Evolutionary conservation across 495 filamentous ascomycete genomes (phyloP).

Genomic region (Astrothelium macrocarpum): DNA sequence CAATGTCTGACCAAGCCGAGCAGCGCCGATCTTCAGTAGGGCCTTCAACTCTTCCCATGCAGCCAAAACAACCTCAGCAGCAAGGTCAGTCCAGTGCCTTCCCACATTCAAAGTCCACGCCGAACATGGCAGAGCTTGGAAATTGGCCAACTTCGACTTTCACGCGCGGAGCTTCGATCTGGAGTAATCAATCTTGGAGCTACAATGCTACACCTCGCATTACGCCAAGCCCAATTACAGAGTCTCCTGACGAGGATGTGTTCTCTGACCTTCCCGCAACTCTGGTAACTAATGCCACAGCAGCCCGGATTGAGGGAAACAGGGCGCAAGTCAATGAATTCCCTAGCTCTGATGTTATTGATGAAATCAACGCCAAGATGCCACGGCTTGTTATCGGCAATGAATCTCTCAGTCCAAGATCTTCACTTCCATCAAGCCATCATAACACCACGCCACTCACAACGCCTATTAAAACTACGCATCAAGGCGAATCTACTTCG

Average conservation of each 20-base stretch:
- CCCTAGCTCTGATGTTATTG: neutral
- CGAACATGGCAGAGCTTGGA: neutral
- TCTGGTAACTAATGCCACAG: neutral
- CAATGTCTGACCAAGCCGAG: neutral
- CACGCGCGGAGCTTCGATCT: neutral
- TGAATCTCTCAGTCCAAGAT: neutral
- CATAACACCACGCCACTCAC: neutral
- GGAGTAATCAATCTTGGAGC: neutral
- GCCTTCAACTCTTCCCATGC: neutral
- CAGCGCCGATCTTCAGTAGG: neutral
- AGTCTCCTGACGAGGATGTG: neutral
- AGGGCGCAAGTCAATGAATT: neutral
- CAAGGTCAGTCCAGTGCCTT: neutral
- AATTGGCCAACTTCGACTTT: neutral
- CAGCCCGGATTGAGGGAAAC: neutral
- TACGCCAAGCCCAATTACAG: neutral
- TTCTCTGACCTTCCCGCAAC: neutral
- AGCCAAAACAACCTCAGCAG: neutral
- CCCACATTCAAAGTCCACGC: neutral
- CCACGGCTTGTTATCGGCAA: neutral
- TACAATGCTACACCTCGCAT: neutral
- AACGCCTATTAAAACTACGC: neutral
- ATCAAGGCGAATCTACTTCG: neutral
- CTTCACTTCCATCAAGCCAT: neutral
- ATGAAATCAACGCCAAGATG: conserved; percentile 3